Evolutionary conservation across 306 rosid genomes (phyloP), one percentile per base, ranked within the genome.

Genomic region (Sindora glabra): DNA sequence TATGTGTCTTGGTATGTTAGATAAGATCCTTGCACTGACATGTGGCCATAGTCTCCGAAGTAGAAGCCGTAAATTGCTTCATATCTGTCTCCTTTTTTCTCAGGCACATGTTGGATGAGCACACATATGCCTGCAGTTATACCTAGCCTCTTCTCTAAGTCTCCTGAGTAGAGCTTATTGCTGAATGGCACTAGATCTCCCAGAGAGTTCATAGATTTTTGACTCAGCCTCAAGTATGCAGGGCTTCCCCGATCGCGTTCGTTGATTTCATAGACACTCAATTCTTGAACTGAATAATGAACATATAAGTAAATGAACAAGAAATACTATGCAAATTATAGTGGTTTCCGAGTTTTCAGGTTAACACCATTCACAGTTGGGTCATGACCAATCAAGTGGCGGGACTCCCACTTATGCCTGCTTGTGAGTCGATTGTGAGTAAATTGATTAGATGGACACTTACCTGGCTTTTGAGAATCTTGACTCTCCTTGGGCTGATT

Each of bases 231-330:
- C 0, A 89, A 86, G 71, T 73, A 73, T 19, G 92, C 97, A 9
- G 97, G 97, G 46, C 97, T 89, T 6, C 81, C 81, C 47, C 97
- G 38, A 72, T 89, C 97, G 13, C 86, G 74, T 78, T 89, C 97
- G 26, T 89, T 89, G 50, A 89, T 79, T 72, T 89, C 95, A 62
- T 89, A 89, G 37, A 81, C 87, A 70, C 1, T 64, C 0, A 89
- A 81, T 66, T 86, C 89, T 80, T 89, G 95, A 48, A 89, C 95
- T 86, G 68, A 6, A 73, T 11, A 29, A 19, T 22, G 0, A 50
- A 34, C 59, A 69, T 38, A 44, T n/a, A 10, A 34, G 26, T 46
- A 2, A 15, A n/a, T 5, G n/a, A 62, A 45, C 22, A 2, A 62
- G 26, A 15, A 60, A 48, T 34, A 46, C 16, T 47, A 26, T 8